phyloP scores from a whole-genome alignment of 139 green algal species.

The Eudorina sp. region DNA sequence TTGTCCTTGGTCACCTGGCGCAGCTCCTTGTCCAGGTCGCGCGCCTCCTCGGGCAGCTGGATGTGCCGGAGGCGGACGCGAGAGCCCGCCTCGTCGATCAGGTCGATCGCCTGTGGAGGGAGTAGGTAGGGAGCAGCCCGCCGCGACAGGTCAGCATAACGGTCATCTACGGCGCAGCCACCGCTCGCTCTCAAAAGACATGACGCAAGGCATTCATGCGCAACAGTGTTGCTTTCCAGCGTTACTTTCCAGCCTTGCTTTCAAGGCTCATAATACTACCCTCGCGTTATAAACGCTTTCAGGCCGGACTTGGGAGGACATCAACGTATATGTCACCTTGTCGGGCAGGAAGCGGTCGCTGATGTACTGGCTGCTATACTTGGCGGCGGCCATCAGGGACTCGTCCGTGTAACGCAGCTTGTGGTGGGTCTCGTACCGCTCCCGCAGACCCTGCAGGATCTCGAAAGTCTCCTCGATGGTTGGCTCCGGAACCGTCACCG shows the following conservation, averaged over 20 bases:
- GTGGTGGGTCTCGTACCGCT: conserved; percentile 98
- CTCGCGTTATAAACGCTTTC: too few relatives aligned
- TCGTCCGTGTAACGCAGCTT: conserved; percentile 99
- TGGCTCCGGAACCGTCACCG: conserved; percentile 94
- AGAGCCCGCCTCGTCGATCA: conserved; percentile 99
- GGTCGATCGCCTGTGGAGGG: conserved; percentile 94
- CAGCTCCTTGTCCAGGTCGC: conserved; percentile 80
- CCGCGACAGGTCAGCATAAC: too few relatives aligned
- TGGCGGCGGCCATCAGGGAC: conserved; percentile 91
- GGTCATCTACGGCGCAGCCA: too few relatives aligned
- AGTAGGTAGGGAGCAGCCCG: not conserved
- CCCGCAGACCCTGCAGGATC: conserved; percentile 92
- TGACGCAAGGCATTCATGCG: too few relatives aligned
- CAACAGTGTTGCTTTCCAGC: too few relatives aligned
- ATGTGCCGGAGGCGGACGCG: conserved; percentile 96
- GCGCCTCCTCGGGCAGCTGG: conserved; percentile 96
- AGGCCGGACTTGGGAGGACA: too few relatives aligned
- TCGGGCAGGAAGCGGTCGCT: conserved; percentile 88
- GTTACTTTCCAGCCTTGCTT: too few relatives aligned
- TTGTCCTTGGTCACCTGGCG: conserved; percentile 98
- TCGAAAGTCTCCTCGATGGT: conserved; percentile 97
- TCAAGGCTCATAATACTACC: too few relatives aligned
- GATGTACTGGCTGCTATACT: conserved; percentile 97
- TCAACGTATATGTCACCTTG: too few relatives aligned
- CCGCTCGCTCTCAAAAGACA: too few relatives aligned